phyloP scores from a whole-genome alignment of 2,329 filamentous ascomycete genomes.

The Aphanoascus verrucosus region DNA sequence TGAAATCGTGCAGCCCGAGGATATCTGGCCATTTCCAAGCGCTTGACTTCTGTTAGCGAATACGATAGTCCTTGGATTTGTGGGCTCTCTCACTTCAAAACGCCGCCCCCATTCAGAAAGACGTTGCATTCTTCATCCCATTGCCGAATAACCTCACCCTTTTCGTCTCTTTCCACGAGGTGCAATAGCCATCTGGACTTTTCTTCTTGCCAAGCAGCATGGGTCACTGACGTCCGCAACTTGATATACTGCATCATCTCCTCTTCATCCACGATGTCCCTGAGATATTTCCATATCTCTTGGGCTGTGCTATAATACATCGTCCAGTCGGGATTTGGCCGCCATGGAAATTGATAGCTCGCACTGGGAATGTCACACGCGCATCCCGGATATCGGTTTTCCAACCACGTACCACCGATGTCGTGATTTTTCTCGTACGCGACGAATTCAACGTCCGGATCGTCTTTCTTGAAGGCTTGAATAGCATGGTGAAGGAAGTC shows the following conservation, averaged over 20 bases:
- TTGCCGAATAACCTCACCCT: constrained; percentile 18
- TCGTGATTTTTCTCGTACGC: constrained; percentile 28
- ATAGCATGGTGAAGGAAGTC: constrained; percentile 18
- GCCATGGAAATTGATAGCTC: constrained; percentile 59
- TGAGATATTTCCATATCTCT: constrained; percentile 60
- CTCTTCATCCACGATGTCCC: constrained; percentile 52
- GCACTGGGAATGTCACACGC: constrained; percentile 60
- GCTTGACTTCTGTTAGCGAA: constrained; percentile 3
- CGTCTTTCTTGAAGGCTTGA: constrained; percentile 7
- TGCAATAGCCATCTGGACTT: constrained; percentile 29
- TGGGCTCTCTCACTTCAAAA: constrained; percentile 26
- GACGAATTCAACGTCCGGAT: constrained; percentile 17
- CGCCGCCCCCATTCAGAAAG: constrained; percentile 32
- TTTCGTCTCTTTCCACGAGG: constrained; percentile 14
- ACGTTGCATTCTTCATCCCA: constrained; percentile 23
- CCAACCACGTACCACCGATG: constrained; percentile 30
- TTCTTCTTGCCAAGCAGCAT: constrained; percentile 44
- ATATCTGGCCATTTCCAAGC: constrained; percentile 41
- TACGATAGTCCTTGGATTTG: constrained; percentile 13
- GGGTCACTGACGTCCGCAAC: constrained; percentile 46
- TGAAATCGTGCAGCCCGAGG: constrained; percentile 37
- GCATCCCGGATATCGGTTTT: constrained; percentile 49
- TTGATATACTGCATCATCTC: constrained; percentile 51
- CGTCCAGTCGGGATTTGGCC: constrained; percentile 57
- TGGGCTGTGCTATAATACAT: constrained; percentile 56